These are phyloP conservation scores for Alternaria brassicicola DNA, from an alignment of 2,329 filamentous ascomycete species.

Conservation along the genomic window DNA sequence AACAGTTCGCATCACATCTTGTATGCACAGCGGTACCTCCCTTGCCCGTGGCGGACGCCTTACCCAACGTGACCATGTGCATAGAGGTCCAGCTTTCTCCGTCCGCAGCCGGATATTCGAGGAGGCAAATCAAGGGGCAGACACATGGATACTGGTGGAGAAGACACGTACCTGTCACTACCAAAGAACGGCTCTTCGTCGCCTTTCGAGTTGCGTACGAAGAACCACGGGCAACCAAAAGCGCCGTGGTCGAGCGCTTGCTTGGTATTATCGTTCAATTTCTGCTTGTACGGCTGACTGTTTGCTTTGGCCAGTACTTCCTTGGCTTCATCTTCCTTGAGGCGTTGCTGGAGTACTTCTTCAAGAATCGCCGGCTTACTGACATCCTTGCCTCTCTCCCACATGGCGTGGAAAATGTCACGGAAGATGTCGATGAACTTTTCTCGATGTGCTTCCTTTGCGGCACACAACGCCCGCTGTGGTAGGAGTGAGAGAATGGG, in stretches of 20 bases:
- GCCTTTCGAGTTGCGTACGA: constrained; percentile 66
- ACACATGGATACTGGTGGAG: not conserved
- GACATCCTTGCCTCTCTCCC: constrained; percentile 65
- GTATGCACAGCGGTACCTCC: constrained; percentile 1
- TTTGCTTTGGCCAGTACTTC: constrained; percentile 61
- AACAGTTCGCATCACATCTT: constrained; percentile 18
- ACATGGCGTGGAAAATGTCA: constrained; percentile 66
- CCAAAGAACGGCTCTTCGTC: constrained; percentile 74
- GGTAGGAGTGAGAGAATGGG: constrained; percentile 64
- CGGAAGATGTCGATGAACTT: constrained; percentile 60
- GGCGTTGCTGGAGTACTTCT: constrained; percentile 53
- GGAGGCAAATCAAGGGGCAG: not conserved
- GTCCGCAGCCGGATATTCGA: not conserved
- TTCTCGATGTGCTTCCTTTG: constrained; percentile 64
- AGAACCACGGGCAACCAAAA: constrained; percentile 79
- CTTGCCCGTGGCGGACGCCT: constrained; percentile 15
- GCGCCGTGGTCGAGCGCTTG: constrained; percentile 69
- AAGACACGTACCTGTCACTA: constrained; percentile 65
- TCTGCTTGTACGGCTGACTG: constrained; percentile 59
- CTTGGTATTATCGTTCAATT: constrained; percentile 65
- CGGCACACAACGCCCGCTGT: constrained; percentile 69
- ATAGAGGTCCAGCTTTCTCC: not conserved
- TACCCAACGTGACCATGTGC: constrained; percentile 9
- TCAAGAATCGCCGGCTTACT: constrained; percentile 62
- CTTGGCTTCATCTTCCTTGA: constrained; percentile 59